Evolutionary conservation across 441 rosid species (phyloP).

Genomic region (Manihot esculenta): DNA sequence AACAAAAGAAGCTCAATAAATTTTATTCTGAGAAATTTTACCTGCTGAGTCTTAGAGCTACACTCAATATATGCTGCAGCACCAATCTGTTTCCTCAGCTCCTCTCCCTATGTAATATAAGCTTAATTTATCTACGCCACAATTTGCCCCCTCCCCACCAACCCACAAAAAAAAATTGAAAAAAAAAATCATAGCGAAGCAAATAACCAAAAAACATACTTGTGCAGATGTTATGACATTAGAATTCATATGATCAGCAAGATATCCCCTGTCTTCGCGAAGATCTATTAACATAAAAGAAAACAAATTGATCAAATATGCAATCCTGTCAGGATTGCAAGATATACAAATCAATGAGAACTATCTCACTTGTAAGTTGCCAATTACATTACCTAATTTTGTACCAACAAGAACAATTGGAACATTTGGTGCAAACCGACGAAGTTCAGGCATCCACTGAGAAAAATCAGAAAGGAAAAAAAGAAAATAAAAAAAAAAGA

Average conservation of each 20-base stretch:
- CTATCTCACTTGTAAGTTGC: not conserved
- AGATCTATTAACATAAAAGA: slow-evolving; percentile 50
- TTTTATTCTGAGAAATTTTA: slow-evolving; percentile 18
- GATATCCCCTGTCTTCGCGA: slow-evolving; percentile 74
- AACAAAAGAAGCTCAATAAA: too few relatives aligned
- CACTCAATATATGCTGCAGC: slow-evolving; percentile 96
- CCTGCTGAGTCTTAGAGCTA: slow-evolving; percentile 99
- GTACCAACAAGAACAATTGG: slow-evolving; percentile 96
- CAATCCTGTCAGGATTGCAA: not conserved
- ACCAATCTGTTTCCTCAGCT: slow-evolving; percentile 91
- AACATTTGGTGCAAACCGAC: slow-evolving; percentile 87
- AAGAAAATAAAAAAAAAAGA: slow-evolving; percentile 12
- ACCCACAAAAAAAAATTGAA: too few relatives aligned
- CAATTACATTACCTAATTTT: slow-evolving; percentile 58
- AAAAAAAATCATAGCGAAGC: too few relatives aligned
- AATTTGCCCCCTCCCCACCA: not conserved
- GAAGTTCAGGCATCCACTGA: slow-evolving; percentile 99
- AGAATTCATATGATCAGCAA: slow-evolving; percentile 61
- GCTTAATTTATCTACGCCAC: slow-evolving; percentile 15
- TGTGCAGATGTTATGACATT: slow-evolving; percentile 71
- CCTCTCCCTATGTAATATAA: slow-evolving; percentile 64
- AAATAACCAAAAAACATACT: too few relatives aligned
- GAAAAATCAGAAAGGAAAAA: too few relatives aligned
- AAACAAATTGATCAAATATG: not conserved
- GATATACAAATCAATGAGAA: not conserved